phyloP scores from a whole-genome alignment of 1,284 basidiomycete genomes.

The Rhodotorula glutinis region DNA sequence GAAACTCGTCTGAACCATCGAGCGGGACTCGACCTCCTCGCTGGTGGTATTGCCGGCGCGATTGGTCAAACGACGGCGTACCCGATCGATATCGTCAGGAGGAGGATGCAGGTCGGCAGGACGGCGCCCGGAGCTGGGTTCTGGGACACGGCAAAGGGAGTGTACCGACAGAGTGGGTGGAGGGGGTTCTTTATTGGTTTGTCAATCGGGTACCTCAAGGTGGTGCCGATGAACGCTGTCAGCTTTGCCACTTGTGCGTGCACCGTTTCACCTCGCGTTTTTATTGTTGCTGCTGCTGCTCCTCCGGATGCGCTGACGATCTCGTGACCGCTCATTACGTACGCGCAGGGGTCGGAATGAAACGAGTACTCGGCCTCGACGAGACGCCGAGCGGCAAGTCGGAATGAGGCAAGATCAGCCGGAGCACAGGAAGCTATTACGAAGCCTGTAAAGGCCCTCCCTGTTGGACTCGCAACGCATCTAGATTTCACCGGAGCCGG shows the following conservation, averaged over 20 bases:
- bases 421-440: no score
- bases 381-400: constrained; percentile 2
- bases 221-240: constrained; percentile 93
- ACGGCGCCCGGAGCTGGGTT: constrained; percentile 62
- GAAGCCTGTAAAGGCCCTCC: not conserved
- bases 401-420: not conserved
- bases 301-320: no score
- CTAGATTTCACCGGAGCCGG: no score
- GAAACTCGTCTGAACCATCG: constrained; percentile 48
- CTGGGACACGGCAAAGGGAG: constrained; percentile 67
- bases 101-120: constrained; percentile 88
- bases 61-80: constrained; percentile 89
- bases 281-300: not conserved
- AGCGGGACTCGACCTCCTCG: constrained; percentile 59
- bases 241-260: constrained; percentile 53
- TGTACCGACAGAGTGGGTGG: constrained; percentile 71
- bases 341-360: constrained; percentile 17
- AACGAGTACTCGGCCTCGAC: constrained; percentile 20
- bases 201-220: constrained; percentile 85
- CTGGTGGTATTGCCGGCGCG: constrained; percentile 88
- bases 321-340: not conserved
- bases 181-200: constrained; percentile 91
- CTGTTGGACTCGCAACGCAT: no score
- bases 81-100: constrained; percentile 89
- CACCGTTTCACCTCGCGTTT: not conserved